phyloP scores from a whole-genome alignment of 1,284 basidiomycete species.

The Sporisorium exsertum region DNA sequence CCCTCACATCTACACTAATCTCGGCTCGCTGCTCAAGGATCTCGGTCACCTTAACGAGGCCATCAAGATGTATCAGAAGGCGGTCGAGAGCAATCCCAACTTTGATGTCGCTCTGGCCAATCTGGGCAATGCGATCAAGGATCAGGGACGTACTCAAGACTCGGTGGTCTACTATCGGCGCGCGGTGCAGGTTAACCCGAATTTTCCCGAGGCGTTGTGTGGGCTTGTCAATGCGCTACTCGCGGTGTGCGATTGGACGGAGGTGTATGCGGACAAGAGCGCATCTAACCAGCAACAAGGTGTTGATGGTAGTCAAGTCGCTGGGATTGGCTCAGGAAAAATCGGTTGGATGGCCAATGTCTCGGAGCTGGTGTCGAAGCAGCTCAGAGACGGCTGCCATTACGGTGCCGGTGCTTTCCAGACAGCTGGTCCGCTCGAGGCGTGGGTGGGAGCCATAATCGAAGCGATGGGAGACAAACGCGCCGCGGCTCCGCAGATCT shows the following conservation, averaged over 20 bases:
- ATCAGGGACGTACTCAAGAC: conserved; percentile 73
- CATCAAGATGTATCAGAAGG: conserved; percentile 74
- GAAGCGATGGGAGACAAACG: conserved; percentile 45
- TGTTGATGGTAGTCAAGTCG: neutral
- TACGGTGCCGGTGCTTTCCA: conserved; percentile 72
- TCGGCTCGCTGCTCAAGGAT: conserved; percentile 76
- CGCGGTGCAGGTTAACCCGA: conserved; percentile 74
- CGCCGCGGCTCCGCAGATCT: conserved; percentile 67
- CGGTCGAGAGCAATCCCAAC: conserved; percentile 74
- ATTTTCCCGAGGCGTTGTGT: conserved; percentile 75
- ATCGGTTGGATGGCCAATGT: conserved; percentile 73
- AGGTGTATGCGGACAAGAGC: conserved; percentile 58
- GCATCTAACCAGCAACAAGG: conserved; percentile 3
- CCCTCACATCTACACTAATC: conserved; percentile 76
- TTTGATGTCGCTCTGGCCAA: conserved; percentile 76
- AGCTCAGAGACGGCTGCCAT: conserved; percentile 71
- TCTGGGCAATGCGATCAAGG: conserved; percentile 74
- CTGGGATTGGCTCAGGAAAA: neutral
- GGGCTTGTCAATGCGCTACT: conserved; percentile 74
- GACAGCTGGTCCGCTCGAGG: conserved; percentile 68
- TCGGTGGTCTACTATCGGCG: conserved; percentile 75
- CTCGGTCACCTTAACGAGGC: conserved; percentile 74
- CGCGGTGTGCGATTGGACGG: conserved; percentile 75
- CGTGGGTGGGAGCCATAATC: conserved; percentile 73
- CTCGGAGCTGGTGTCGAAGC: conserved; percentile 72